A percentile compares a stretch with the other conserved stretches of the same genome.
Conservation (phyloP, 164 flowering plant species). For the Kalanchoe fedtschenkoi region DNA sequence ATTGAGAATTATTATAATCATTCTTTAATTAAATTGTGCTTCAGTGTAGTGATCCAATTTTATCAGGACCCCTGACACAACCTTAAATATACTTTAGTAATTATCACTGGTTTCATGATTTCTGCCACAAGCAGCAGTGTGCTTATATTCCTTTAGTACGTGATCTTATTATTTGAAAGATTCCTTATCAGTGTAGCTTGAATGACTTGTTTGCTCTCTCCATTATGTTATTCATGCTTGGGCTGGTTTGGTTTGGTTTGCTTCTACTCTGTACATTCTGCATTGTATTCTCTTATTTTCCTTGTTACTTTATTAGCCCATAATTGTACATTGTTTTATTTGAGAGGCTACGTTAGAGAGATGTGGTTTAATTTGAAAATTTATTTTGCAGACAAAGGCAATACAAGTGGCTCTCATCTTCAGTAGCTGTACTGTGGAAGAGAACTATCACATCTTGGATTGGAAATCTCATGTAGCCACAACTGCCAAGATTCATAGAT, state of each 20-base stretch:
- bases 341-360: not conserved
- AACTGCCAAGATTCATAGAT: slow-evolving; percentile 20
- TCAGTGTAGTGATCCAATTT: not conserved
- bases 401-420: not conserved
- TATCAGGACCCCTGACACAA: not conserved
- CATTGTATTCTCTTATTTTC: not conserved
- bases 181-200: not conserved
- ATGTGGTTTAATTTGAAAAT: not conserved
- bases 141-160: not conserved
- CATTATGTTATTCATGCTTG: too few species aligned
- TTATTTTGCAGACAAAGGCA: not conserved
- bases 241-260: too few species aligned
- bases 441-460: not conserved
- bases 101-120: not conserved
- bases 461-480: not conserved
- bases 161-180: not conserved
- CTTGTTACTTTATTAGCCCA: not conserved
- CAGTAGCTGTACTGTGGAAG: not conserved
- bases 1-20: not conserved
- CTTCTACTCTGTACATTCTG: not conserved
- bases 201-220: not conserved
- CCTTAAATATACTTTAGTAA: not conserved
- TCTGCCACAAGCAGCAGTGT: not conserved
- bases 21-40: not conserved
- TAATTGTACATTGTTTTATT: not conserved